Evolutionary conservation across 2,329 filamentous ascomycete species (phyloP).

Genomic region (Chaetothyriales sp.): DNA sequence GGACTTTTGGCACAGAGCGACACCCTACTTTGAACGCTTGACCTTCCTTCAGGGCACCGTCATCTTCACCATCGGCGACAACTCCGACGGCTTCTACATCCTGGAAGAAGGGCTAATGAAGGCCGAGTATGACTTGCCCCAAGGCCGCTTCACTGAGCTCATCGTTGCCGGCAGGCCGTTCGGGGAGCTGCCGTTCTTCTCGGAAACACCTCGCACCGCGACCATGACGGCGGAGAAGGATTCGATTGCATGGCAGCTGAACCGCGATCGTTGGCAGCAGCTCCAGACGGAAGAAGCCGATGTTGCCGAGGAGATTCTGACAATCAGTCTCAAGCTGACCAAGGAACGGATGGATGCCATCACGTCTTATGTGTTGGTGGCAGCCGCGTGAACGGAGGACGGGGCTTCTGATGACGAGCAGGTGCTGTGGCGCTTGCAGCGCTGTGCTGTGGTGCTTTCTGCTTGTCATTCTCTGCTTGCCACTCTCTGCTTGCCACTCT

Average conservation of each 20-base stretch:
- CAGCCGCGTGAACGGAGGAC: slow-evolving; percentile 6
- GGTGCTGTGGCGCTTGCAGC: too few species aligned
- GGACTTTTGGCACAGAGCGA: slow-evolving; percentile 84
- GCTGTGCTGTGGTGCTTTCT: too few species aligned
- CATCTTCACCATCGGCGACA: slow-evolving; percentile 65
- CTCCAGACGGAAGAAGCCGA: slow-evolving; percentile 61
- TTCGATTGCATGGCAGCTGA: slow-evolving; percentile 71
- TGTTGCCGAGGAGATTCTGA: slow-evolving; percentile 70
- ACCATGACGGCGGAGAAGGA: slow-evolving; percentile 73
- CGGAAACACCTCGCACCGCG: slow-evolving; percentile 72
- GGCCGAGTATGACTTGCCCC: slow-evolving; percentile 80
- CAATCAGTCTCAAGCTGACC: slow-evolving; percentile 81
- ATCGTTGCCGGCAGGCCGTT: slow-evolving; percentile 92
- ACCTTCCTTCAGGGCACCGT: slow-evolving; percentile 56
- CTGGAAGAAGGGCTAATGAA: slow-evolving; percentile 79
- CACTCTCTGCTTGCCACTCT: too few species aligned
- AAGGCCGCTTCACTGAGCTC: slow-evolving; percentile 77
- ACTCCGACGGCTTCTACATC: slow-evolving; percentile 74
- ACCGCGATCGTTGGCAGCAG: slow-evolving; percentile 54
- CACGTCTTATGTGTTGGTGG: slow-evolving; percentile 37
- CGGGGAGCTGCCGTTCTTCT: slow-evolving; percentile 92
- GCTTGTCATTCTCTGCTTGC: too few species aligned
- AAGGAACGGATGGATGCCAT: slow-evolving; percentile 77
- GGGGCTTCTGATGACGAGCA: not conserved
- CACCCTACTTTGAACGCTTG: slow-evolving; percentile 58